phyloP scores from a whole-genome alignment of 1,284 basidiomycete species.

The Volvariella volvacea region DNA sequence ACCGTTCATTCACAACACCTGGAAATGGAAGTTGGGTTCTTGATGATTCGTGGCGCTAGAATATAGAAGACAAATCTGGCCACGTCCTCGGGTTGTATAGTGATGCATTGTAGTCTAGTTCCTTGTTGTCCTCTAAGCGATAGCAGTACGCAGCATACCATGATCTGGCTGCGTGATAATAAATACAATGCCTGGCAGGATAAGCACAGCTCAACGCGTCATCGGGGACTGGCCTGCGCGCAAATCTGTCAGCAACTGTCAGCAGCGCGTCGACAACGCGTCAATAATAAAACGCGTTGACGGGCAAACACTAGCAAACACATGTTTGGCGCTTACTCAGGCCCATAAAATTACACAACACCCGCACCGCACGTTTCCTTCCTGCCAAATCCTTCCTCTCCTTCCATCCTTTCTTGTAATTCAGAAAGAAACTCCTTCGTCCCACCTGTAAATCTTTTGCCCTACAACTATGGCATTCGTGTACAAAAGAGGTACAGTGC shows the following conservation, averaged over 20 bases:
- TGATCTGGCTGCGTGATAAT: too few relatives aligned
- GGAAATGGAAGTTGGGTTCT: slow-evolving; percentile 28
- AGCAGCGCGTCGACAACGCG: not conserved
- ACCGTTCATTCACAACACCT: slow-evolving; percentile 39
- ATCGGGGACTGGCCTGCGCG: too few relatives aligned
- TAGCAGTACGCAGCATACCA: too few relatives aligned
- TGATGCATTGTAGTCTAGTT: too few relatives aligned
- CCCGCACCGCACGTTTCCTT: slow-evolving; percentile 1
- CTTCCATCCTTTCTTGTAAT: not conserved
- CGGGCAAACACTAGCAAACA: not conserved
- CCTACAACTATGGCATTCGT: slow-evolving; percentile 52
- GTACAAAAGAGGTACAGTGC: slow-evolving; percentile 63
- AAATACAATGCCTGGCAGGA: too few relatives aligned
- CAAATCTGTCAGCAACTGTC: too few relatives aligned
- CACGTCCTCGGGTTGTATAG: too few relatives aligned
- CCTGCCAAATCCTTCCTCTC: slow-evolving; percentile 11
- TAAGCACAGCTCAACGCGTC: too few relatives aligned
- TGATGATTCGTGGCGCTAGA: slow-evolving; percentile 37
- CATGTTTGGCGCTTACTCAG: slow-evolving; percentile 1
- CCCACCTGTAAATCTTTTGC: not conserved
- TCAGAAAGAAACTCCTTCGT: not conserved
- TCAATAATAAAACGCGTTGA: slow-evolving; percentile 1
- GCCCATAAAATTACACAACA: not conserved
- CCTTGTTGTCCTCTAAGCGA: too few relatives aligned
- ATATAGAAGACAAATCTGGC: too few relatives aligned